These are phyloP conservation scores for Mallotus nudiflorus DNA, from an alignment of 345 rosid species.

Conservation along the genomic window DNA sequence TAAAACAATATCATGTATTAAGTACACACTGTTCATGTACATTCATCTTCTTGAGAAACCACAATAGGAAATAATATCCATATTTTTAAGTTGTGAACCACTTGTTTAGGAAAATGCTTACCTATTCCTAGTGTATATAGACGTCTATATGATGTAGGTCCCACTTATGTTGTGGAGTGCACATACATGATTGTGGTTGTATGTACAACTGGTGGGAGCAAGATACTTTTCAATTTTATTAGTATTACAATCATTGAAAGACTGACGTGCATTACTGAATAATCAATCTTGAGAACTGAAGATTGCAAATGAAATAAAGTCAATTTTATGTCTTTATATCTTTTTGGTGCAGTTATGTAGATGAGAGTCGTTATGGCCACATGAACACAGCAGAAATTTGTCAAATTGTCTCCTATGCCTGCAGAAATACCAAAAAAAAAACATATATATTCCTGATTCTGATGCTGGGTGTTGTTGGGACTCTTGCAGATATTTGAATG, in stretches of 20 bases:
- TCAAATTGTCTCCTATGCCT: background rate
- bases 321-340: background rate
- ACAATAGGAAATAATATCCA: background rate
- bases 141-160: no score
- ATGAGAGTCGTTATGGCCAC: background rate
- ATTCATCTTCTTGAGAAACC: background rate
- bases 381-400: background rate
- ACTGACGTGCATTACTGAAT: background rate
- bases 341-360: conserved; percentile 11
- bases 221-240: no score
- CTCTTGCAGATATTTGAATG: background rate
- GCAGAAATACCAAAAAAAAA: background rate
- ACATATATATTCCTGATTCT: background rate
- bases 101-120: background rate
- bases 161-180: no score
- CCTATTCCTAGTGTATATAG: no score
- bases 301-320: background rate
- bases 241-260: background rate
- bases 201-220: no score
- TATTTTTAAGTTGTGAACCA: background rate
- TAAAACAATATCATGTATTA: conserved; percentile 6
- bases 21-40: background rate
- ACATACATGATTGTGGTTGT: no score
- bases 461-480: background rate
- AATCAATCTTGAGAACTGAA: background rate